These are phyloP conservation scores for Haematococcus sp. DNA, from an alignment of 139 green algal species.

Conservation along the genomic window DNA sequence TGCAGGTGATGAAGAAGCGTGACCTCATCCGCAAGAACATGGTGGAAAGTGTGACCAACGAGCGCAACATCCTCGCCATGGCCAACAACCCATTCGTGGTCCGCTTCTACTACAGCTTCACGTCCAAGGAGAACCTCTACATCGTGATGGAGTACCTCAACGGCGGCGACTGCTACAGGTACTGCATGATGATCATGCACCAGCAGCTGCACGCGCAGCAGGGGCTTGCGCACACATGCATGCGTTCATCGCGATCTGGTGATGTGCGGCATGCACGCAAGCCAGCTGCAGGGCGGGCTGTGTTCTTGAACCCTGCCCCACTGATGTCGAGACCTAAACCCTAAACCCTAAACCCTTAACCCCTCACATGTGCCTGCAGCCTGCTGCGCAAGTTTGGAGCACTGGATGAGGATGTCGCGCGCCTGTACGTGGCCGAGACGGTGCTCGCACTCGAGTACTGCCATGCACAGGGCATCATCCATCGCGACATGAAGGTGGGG, in stretches of 20 bases:
- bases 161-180: conserved; percentile 81
- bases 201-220: no score
- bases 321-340: no score
- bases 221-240: background rate
- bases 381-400: conserved; percentile 77
- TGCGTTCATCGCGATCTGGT: background rate
- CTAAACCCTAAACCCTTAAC: no score
- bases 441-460: conserved; percentile 95
- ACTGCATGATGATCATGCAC: no score
- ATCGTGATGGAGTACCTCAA: conserved; percentile 97
- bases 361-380: no score
- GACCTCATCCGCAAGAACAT: conserved; percentile 97
- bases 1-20: conserved; percentile 87
- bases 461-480: conserved; percentile 88
- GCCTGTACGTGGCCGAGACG: conserved; percentile 87
- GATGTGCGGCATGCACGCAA: background rate
- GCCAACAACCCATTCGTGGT: conserved; percentile 85
- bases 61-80: conserved; percentile 92
- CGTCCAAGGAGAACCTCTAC: conserved; percentile 88
- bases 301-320: no score
- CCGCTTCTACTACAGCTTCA: conserved; percentile 93
- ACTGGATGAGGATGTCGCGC: conserved; percentile 80
- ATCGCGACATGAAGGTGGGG: conserved; percentile 68
- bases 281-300: no score
- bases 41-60: conserved; percentile 84